Conservation (phyloP, 768 basidiomycete genomes). For the Mycena sanguinolenta region DNA sequence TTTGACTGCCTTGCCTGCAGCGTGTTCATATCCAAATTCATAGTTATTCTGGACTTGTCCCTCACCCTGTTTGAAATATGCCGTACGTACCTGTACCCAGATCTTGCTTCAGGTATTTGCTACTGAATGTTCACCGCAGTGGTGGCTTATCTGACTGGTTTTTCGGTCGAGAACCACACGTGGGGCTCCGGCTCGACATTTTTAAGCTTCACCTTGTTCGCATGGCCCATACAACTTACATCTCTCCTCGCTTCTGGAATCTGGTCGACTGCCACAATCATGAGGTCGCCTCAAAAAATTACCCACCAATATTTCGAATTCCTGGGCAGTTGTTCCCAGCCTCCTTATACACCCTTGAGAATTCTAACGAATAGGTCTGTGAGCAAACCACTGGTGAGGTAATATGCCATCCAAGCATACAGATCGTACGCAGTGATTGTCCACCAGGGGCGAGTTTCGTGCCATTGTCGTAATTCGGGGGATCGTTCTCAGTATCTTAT, state of each 20-base stretch:
- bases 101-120: no score
- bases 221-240: background rate
- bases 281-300: background rate
- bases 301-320: background rate
- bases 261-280: constrained; percentile 1
- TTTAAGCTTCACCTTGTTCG: background rate
- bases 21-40: no score
- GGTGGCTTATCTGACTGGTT: no score
- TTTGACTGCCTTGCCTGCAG: no score
- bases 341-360: background rate
- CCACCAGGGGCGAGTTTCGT: constrained; percentile 1
- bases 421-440: no score
- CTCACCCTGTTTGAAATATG: no score
- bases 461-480: constrained; percentile 5
- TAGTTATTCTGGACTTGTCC: no score
- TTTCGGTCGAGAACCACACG: no score
- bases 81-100: no score
- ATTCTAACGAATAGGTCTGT: constrained; percentile 6
- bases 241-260: background rate
- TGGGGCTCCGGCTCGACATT: no score
- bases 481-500: background rate
- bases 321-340: background rate
- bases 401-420: background rate
- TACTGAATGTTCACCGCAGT: no score
- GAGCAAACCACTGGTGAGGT: constrained; percentile 9